Base-by-base conservation (phyloP, 352 stramenopile species). In the Globisporangium emineosum region DNA sequence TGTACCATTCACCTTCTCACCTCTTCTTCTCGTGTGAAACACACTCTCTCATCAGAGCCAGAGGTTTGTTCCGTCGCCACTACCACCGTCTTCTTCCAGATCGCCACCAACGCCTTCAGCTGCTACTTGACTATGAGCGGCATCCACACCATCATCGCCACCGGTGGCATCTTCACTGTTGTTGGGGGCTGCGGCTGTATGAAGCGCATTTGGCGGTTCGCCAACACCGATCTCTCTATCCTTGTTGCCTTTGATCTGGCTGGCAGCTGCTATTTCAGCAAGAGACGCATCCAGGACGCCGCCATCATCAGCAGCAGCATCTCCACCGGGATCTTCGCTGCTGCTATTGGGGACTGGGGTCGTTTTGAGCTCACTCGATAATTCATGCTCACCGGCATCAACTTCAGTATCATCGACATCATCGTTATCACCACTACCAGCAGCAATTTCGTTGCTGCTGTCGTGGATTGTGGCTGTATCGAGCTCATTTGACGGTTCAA, bases 1-100 rank as follows among this genome's bases (percentile, higher is more conserved):
- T 57, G 51, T 57, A 57, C 29, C 51, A 33, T 56, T 40, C 49
- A 25, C 13, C 35, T 56, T 27, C 29, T 21, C 51, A 10, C n/a
- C n/a, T 23, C 49, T 55, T 17, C 7, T 7, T 56, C 19, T 25
- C 17, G 47, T 33, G 29, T 29, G 12, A 2, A n/a, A 3, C 13
- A 43, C 19, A 43, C 6, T 7, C 15, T 35, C 50, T 13, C 25
- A 17, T 57, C 29, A 57, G 7, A 42, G 51, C 51, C 51, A 57
- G 17, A 40, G 27, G 19, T n/a, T 40, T 23, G 6, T 19, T 42
- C 23, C 50, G 10, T 19, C 25, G 32, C 12, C 27, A 9, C 10
- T n/a, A n/a, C n/a, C 50, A 5, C 37, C 27, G n/a, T 19, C 35
- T 17, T 43, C 35, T 13, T 43, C 13, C 35, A 19, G 35, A 33